phyloP scores from a whole-genome alignment of 1,284 basidiomycete species.

The Ustilago shanxiensis region DNA sequence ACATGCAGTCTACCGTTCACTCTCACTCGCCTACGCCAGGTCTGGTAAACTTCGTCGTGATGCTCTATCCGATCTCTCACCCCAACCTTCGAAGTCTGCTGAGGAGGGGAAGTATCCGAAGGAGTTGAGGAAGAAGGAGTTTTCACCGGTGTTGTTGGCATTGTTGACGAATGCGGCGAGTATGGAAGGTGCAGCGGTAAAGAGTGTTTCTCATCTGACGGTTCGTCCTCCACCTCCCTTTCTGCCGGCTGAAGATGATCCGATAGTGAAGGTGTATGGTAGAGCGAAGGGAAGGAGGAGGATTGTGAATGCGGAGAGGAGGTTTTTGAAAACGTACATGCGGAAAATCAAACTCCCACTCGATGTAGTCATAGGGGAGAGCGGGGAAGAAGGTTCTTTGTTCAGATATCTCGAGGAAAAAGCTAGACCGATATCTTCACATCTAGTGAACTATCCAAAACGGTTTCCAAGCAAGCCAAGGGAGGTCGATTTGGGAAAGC shows the following conservation, averaged over 20 bases:
- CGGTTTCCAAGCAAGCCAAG: background rate
- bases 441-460: background rate
- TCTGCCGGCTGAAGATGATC: conserved; percentile 29
- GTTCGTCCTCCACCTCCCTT: conserved; percentile 37
- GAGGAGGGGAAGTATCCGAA: background rate
- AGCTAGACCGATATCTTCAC: background rate
- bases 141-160: conserved; percentile 11
- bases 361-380: conserved; percentile 5
- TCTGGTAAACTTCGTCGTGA: conserved; percentile 39
- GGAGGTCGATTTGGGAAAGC: background rate
- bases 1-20: conserved; percentile 31
- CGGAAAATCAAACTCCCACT: conserved; percentile 32
- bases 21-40: conserved; percentile 37
- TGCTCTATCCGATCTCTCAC: conserved; percentile 23
- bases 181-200: conserved; percentile 34
- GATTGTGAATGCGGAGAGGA: conserved; percentile 18
- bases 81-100: background rate
- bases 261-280: conserved; percentile 23
- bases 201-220: conserved; percentile 9
- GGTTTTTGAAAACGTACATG: conserved; percentile 21
- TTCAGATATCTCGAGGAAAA: conserved; percentile 8
- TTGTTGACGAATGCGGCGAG: conserved; percentile 17
- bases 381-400: background rate
- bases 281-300: conserved; percentile 17
- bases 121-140: conserved; percentile 1